Percentiles rank a stretch among this genome's conserved stretches.
These are phyloP conservation scores for Cynanchum wilfordii DNA, from an alignment of 257 asterid genomes.

Conservation along the genomic window DNA sequence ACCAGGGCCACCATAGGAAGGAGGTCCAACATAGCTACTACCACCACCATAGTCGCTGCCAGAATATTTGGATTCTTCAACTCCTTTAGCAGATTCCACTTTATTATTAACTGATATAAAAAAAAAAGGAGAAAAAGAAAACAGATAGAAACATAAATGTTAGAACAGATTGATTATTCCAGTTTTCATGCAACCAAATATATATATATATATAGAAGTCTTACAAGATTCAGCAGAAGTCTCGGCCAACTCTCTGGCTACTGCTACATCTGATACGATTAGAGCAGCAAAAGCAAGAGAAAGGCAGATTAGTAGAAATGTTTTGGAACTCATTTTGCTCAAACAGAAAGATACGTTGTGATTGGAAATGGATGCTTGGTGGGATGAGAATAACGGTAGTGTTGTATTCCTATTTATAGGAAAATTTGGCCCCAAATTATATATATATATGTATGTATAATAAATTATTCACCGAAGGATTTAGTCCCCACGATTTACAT, in stretches of 20 bases:
- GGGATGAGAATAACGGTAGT: background rate
- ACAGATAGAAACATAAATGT: too few species aligned
- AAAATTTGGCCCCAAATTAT: background rate
- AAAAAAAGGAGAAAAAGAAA: too few species aligned
- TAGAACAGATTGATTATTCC: too few species aligned
- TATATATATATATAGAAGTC: background rate
- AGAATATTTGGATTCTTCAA: conserved; percentile 7
- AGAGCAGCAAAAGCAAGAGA: conserved; percentile 3
- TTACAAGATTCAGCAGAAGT: conserved; percentile 11
- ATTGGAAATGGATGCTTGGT: background rate
- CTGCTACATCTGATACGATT: conserved; percentile 14
- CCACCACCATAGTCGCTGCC: background rate
- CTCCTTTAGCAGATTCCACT: conserved; percentile 1
- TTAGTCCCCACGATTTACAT: too few species aligned
- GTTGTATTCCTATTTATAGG: background rate
- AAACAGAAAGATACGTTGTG: background rate
- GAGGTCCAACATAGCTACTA: too few species aligned
- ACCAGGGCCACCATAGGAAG: too few species aligned
- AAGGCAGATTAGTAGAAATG: conserved; percentile 10
- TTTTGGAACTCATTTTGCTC: conserved; percentile 17
- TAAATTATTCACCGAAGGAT: too few species aligned
- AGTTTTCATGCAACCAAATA: too few species aligned
- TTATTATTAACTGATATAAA: background rate
- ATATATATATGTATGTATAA: too few species aligned
- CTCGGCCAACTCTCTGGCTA: conserved; percentile 18